Percentiles rank a stretch among this genome's conserved stretches.
phyloP scores from a whole-genome alignment of 2,329 filamentous ascomycete genomes.

The Colletotrichum eremochloae region DNA sequence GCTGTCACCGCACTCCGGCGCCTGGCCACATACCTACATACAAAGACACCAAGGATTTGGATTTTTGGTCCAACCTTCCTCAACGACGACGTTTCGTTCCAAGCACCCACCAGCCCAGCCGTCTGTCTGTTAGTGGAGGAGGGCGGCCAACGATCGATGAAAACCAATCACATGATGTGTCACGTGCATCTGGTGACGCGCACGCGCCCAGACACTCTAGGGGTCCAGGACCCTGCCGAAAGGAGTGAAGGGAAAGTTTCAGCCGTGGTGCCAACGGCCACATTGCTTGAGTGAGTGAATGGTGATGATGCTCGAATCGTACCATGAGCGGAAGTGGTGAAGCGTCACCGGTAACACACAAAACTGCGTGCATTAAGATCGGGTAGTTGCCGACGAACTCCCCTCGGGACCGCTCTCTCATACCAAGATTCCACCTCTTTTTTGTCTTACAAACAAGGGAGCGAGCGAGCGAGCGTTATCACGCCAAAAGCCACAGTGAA shows the following conservation, averaged over 20 bases:
- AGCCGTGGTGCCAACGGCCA: conserved; percentile 23
- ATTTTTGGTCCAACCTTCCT: conserved; percentile 11
- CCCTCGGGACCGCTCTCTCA: neutral
- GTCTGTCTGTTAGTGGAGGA: too few relatives aligned
- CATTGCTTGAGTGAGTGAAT: conserved; percentile 27
- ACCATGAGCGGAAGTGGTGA: conserved; percentile 9
- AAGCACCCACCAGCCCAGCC: conserved; percentile 11
- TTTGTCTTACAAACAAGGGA: conserved; percentile 26
- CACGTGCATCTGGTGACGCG: neutral
- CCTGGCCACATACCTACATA: neutral
- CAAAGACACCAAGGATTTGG: conserved; percentile 1
- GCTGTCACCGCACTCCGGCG: too few relatives aligned
- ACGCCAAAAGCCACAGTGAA: neutral
- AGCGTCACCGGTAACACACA: neutral
- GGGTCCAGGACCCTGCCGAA: conserved; percentile 27
- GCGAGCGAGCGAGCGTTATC: conserved; percentile 11
- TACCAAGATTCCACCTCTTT: neutral
- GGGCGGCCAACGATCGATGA: neutral
- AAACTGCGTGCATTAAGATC: conserved; percentile 2
- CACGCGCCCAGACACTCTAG: neutral
- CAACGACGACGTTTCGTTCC: conserved; percentile 16
- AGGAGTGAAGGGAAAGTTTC: conserved; percentile 36
- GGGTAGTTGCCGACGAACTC: conserved; percentile 1
- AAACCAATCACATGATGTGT: neutral
- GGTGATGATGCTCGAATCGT: conserved; percentile 25